Conservation (phyloP, 768 basidiomycete species). For the Aureoboletus auriporus region DNA sequence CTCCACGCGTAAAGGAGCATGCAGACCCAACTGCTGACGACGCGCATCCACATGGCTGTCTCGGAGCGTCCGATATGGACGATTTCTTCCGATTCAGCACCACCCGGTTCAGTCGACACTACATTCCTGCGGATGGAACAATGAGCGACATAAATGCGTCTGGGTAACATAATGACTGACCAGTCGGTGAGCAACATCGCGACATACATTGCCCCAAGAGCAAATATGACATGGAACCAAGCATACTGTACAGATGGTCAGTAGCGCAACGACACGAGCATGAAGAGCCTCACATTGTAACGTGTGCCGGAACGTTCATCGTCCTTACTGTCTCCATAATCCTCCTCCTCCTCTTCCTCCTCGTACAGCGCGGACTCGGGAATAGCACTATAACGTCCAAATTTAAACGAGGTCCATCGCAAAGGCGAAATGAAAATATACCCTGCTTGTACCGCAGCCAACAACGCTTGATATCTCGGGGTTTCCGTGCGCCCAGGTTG, state of each 20-base stretch:
- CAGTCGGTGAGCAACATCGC: conserved; percentile 97
- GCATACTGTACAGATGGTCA: conserved; percentile 60
- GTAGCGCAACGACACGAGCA: not conserved
- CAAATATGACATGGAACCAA: conserved; percentile 99
- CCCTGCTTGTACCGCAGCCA: conserved; percentile 97
- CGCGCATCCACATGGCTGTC: conserved; percentile 99
- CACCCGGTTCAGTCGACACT: conserved; percentile 51
- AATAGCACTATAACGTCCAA: conserved; percentile 56
- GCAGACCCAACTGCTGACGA: conserved; percentile 95
- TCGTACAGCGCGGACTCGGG: conserved; percentile 87
- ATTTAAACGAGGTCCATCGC: not conserved
- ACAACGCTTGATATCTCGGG: conserved; percentile 87
- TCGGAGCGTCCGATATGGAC: conserved; percentile 95
- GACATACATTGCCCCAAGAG: conserved; percentile 95
- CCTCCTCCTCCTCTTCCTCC: conserved; percentile 73
- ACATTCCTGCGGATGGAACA: conserved; percentile 54
- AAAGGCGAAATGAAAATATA: conserved; percentile 30
- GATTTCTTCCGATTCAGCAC: conserved; percentile 54
- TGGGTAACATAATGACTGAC: conserved; percentile 45
- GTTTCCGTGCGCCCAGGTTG: conserved; percentile 84
- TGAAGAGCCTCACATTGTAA: conserved; percentile 69
- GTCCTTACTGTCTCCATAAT: conserved; percentile 72
- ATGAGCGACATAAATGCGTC: not conserved
- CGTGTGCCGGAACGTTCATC: conserved; percentile 92
- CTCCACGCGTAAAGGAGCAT: conserved; percentile 85